phyloP scores from a whole-genome alignment of 2,329 filamentous ascomycete species.

The Talaromyces atroroseus region DNA sequence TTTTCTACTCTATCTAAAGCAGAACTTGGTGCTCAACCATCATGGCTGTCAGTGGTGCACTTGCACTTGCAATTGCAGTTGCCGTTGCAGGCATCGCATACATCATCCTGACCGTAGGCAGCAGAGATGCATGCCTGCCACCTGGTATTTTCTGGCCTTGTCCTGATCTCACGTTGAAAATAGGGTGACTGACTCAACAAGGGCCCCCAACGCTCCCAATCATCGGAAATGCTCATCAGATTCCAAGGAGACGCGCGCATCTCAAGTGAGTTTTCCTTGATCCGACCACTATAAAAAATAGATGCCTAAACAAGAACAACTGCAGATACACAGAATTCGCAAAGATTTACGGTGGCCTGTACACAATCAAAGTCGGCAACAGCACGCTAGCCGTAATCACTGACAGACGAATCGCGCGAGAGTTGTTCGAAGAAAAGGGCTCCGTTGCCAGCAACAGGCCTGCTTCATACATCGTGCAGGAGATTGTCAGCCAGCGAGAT shows the following conservation, averaged over 20 bases:
- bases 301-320: too few relatives aligned
- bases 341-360: constrained; percentile 39
- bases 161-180: neutral
- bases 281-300: neutral
- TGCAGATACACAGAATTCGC: constrained; percentile 44
- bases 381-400: constrained; percentile 41
- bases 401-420: constrained; percentile 35
- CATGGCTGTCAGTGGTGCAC: neutral
- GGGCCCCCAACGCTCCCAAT: constrained; percentile 11
- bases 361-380: constrained; percentile 39
- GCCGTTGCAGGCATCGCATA: neutral
- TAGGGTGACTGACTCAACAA: neutral
- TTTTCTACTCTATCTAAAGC: too few relatives aligned
- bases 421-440: constrained; percentile 43
- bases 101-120: neutral
- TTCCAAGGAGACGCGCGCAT: neutral
- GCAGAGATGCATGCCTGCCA: neutral
- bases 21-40: neutral
- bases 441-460: constrained; percentile 42
- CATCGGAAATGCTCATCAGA: constrained; percentile 14
- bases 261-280: neutral
- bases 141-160: neutral
- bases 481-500: constrained; percentile 44
- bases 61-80: neutral
- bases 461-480: constrained; percentile 30